Evolutionary conservation across 306 rosid genomes (phyloP).

Genomic region (Ammopiptanthus mongolicus): DNA sequence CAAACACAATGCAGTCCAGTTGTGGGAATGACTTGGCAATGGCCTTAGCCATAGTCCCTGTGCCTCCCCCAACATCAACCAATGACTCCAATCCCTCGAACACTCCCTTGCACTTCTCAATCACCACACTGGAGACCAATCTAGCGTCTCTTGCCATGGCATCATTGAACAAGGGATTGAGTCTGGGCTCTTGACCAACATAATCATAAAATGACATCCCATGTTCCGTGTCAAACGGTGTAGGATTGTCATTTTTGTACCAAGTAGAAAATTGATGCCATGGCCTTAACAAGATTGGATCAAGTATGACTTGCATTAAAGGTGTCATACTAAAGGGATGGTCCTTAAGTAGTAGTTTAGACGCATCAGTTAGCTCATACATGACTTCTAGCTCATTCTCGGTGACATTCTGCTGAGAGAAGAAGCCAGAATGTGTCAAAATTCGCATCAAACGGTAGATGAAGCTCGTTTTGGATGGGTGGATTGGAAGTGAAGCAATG

Average conservation of each 20-base stretch:
- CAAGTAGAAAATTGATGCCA: slow-evolving; percentile 18
- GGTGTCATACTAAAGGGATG: slow-evolving; percentile 19
- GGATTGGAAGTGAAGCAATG: slow-evolving; percentile 19
- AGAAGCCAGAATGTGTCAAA: slow-evolving; percentile 34
- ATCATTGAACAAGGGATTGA: slow-evolving; percentile 4
- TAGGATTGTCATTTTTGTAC: slow-evolving; percentile 8
- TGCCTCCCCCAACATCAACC: slow-evolving; percentile 51
- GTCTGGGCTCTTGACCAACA: background rate
- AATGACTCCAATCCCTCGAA: slow-evolving; percentile 32
- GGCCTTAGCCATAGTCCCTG: slow-evolving; percentile 31
- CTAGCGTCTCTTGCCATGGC: slow-evolving; percentile 32
- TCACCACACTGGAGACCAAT: background rate
- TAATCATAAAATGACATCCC: slow-evolving; percentile 27
- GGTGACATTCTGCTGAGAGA: background rate
- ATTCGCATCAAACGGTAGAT: slow-evolving; percentile 40
- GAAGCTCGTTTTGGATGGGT: slow-evolving; percentile 19
- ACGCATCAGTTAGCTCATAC: slow-evolving; percentile 28
- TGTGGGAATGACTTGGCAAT: slow-evolving; percentile 29
- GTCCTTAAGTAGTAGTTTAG: slow-evolving; percentile 27
- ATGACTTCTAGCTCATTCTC: background rate
- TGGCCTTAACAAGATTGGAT: slow-evolving; percentile 18
- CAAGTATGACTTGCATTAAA: background rate
- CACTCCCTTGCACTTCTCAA: slow-evolving; percentile 10
- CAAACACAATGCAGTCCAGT: slow-evolving; percentile 26
- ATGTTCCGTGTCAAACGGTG: slow-evolving; percentile 8